Evolutionary conservation across 495 filamentous ascomycete species (phyloP).

Genomic region (Aspergillus campestris): DNA sequence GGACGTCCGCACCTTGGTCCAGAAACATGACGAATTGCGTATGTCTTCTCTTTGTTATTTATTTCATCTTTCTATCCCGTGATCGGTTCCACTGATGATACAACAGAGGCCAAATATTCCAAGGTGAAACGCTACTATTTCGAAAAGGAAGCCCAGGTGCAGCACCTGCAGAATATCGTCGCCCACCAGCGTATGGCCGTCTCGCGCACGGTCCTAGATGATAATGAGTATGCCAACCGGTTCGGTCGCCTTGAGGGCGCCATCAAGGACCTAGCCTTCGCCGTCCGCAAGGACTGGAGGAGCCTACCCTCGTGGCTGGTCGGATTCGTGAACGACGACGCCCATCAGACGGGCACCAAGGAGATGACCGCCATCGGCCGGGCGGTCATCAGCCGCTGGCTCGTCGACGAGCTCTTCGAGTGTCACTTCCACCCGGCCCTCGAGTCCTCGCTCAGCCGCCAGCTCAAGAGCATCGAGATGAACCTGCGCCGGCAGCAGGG

Average conservation of each 20-base stretch:
- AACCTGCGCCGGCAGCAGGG: constrained; percentile 70
- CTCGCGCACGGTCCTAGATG: constrained; percentile 90
- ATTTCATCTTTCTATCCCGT: constrained; percentile 9
- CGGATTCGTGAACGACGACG: constrained; percentile 72
- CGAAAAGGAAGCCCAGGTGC: constrained; percentile 87
- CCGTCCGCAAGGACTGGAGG: constrained; percentile 89
- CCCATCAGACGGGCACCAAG: constrained; percentile 70
- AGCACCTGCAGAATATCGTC: constrained; percentile 90
- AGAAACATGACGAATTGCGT: constrained; percentile 59
- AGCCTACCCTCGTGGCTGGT: constrained; percentile 70
- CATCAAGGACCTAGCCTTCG: constrained; percentile 90
- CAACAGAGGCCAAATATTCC: constrained; percentile 82
- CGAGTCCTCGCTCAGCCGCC: constrained; percentile 61
- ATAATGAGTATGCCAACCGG: constrained; percentile 84
- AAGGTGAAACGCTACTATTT: constrained; percentile 98
- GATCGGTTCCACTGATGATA: background rate
- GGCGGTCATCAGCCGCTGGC: constrained; percentile 80
- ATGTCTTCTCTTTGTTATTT: constrained; percentile 21
- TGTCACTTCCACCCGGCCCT: constrained; percentile 85
- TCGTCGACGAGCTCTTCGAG: constrained; percentile 86
- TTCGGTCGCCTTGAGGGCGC: constrained; percentile 92
- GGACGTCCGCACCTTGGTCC: constrained; percentile 34
- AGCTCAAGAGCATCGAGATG: constrained; percentile 80
- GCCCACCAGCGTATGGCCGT: constrained; percentile 92
- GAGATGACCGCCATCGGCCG: constrained; percentile 97